Evolutionary conservation across 2,329 filamentous ascomycete species (phyloP).

Genomic region (Colletotrichum sojae): DNA sequence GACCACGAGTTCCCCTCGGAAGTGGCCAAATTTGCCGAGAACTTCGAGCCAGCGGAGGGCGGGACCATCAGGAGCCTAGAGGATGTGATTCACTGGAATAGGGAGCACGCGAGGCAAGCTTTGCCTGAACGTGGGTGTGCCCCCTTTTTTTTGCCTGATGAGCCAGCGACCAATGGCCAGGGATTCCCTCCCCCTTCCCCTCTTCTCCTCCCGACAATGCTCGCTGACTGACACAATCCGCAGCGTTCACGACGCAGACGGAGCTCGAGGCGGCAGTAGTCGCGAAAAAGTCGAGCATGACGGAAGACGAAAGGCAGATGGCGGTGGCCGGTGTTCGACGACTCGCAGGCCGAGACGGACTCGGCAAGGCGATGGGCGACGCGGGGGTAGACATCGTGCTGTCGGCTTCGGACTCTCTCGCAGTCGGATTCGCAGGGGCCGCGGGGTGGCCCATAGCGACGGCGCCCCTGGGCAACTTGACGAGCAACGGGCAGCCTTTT

Average conservation of each 20-base stretch:
- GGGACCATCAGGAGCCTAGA: constrained; percentile 37
- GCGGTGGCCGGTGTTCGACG: constrained; percentile 3
- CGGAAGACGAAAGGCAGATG: background rate
- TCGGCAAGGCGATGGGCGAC: constrained; percentile 1
- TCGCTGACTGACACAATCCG: background rate
- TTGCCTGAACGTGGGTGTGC: constrained; percentile 32
- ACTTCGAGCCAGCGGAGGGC: background rate
- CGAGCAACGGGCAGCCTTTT: constrained; percentile 46
- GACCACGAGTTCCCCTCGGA: constrained; percentile 8
- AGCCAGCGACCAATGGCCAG: constrained; percentile 11
- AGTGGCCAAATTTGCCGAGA: background rate
- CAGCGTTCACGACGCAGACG: constrained; percentile 11
- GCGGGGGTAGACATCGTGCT: constrained; percentile 42
- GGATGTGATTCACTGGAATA: constrained; percentile 46
- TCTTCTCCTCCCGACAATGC: background rate
- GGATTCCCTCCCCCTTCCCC: background rate
- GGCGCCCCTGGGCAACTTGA: constrained; percentile 44
- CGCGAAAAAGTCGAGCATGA: background rate
- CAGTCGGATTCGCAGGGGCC: constrained; percentile 41
- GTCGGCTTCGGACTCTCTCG: constrained; percentile 41
- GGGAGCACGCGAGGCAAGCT: constrained; percentile 40
- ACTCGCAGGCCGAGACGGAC: background rate
- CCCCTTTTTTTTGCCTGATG: no score
- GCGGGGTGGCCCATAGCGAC: constrained; percentile 47
- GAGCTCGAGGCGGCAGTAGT: background rate